phyloP scores from a whole-genome alignment of 2,329 filamentous ascomycete species.

The Botryosphaeria agaves region DNA sequence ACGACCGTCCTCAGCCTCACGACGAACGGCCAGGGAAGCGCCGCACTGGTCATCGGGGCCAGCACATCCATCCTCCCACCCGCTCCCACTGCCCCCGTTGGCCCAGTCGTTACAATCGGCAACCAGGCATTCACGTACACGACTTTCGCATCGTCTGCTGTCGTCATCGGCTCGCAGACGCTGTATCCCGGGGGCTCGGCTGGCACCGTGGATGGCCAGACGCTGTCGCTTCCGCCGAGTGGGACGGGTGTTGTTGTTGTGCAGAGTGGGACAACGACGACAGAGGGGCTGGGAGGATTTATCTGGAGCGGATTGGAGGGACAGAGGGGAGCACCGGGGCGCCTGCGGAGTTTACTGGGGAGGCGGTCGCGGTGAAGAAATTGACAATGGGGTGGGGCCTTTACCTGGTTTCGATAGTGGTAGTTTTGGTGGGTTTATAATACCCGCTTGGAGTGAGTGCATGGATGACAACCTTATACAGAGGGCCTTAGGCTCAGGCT shows the following conservation, averaged over 20 bases:
- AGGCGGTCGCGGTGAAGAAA: too few relatives aligned
- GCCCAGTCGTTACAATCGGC: not conserved
- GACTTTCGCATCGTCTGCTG: constrained; percentile 3
- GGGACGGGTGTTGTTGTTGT: not conserved
- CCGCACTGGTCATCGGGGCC: not conserved
- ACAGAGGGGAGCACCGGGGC: not conserved
- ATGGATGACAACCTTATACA: too few relatives aligned
- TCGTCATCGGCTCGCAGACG: constrained; percentile 5
- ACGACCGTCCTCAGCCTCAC: constrained; percentile 1
- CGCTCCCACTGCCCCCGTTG: not conserved
- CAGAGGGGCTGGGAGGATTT: not conserved
- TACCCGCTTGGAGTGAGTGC: too few relatives aligned
- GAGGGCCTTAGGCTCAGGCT: too few relatives aligned
- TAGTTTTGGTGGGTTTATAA: too few relatives aligned
- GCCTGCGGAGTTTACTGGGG: not conserved
- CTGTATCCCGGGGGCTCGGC: constrained; percentile 3
- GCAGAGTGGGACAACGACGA: not conserved
- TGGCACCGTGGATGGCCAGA: not conserved
- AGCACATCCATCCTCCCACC: not conserved
- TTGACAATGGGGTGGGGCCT: too few relatives aligned
- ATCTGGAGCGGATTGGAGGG: not conserved
- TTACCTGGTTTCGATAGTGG: too few relatives aligned
- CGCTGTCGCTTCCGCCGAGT: not conserved
- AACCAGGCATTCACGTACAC: not conserved
- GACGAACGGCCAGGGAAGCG: not conserved